Evolutionary conservation across 768 basidiomycete genomes (phyloP).

Genomic region (Macrolepiota dolichaula): DNA sequence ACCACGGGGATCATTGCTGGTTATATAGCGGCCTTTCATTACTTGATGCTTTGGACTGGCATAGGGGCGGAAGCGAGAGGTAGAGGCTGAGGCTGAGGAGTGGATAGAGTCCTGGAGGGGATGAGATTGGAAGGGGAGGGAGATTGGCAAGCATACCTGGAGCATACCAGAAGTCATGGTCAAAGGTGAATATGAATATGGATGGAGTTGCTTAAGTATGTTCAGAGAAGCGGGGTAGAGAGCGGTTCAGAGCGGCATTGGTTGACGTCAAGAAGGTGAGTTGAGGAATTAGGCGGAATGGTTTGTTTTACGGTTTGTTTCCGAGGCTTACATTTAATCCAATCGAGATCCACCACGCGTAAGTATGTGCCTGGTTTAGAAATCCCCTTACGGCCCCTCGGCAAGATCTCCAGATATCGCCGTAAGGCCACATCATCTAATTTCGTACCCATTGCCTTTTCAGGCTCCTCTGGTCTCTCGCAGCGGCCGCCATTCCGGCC

Average conservation of each 20-base stretch:
- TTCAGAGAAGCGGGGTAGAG: conserved; percentile 19
- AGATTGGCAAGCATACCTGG: conserved; percentile 29
- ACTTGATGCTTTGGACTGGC: conserved; percentile 78
- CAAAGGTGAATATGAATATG: conserved; percentile 21
- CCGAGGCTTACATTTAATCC: conserved; percentile 29
- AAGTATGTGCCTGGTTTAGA: conserved; percentile 14
- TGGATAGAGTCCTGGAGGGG: conserved; percentile 38
- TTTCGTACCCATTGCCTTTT: conserved; percentile 26
- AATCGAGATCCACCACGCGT: conserved; percentile 39
- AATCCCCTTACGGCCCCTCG: conserved; percentile 30
- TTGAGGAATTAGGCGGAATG: conserved; percentile 21
- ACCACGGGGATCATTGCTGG: conserved; percentile 83
- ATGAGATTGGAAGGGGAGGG: conserved; percentile 10
- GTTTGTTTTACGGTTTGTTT: conserved; percentile 32
- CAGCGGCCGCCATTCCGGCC: conserved; percentile 24
- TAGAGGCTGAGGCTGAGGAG: conserved; percentile 32
- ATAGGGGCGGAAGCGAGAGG: conserved; percentile 61
- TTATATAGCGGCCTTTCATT: conserved; percentile 84
- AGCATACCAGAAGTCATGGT: conserved; percentile 43
- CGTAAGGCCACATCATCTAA: conserved; percentile 29
- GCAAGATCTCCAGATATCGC: conserved; percentile 41
- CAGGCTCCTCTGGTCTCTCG: conserved; percentile 15
- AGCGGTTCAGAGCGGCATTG: conserved; percentile 23
- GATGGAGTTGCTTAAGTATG: conserved; percentile 12
- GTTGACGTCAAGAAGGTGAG: conserved; percentile 22